Base-by-base conservation (phyloP, 2,329 filamentous ascomycete genomes). In the Fusarium lateritium region DNA sequence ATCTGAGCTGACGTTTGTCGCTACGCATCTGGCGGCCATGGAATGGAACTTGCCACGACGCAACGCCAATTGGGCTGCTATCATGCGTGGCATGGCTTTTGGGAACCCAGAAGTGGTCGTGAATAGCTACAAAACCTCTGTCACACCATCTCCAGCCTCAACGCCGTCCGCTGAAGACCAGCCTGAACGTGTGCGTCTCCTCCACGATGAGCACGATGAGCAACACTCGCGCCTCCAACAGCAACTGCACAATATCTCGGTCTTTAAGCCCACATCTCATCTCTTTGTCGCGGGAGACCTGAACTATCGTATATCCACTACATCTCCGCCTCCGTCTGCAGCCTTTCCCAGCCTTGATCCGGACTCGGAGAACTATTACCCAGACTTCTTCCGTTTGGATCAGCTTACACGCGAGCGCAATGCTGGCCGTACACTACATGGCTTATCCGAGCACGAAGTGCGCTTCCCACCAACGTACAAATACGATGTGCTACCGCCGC, bases 391-490 rank as follows among this genome's bases (percentile, higher is more conserved):
- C 39, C 79, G 85, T 31, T 83, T 88, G 3, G 96, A 99, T 78
- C 96, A 99, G 80, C 86, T 98, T 22, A 90, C 83, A 3, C 84
- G 87, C 47, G 94, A 98, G 79, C 88, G 88, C 53, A 79, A 79
- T 6, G 89, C 89, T 2, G 89, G 90, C 1, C 86, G 89, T 17
- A 93, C 92, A 3, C 82, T 97, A 24, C 94, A 98, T 67, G 91
- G 93, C 6, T 83, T 99, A 34, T 81, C 83, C 11, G 96, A 99
- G 80, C 87, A 90, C 1, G 82, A 86, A 1, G 89, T 98, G 61
- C 80, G 79, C 6, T 99, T 98, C 75, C 92, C 94, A 2, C 96
- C 96, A 1, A 98, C 96, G 0, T 99, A 99, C 84, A 99, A 99
- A 79, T 97, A 96, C 78, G 85, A 86, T 34, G 78, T 86, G 34